A percentile compares a stretch with the other conserved stretches of the same genome.
These are phyloP conservation scores for Hanseniaspora lindneri DNA, from an alignment of 805 yeast genomes.

Conservation along the genomic window DNA sequence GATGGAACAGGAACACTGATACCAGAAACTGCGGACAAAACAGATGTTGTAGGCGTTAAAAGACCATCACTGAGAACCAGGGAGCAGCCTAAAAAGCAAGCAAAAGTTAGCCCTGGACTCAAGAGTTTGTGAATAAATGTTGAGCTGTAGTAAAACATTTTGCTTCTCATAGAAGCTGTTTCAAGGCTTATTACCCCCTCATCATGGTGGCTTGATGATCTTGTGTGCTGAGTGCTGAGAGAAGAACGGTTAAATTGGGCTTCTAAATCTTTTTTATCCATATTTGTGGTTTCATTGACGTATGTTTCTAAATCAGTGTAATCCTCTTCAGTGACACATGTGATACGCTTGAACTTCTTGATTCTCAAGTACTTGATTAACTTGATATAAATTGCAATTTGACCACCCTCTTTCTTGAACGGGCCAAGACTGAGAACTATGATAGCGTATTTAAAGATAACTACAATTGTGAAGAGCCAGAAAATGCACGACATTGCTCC, in stretches of 20 bases:
- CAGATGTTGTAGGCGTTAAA: conserved; percentile 53
- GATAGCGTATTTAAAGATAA: conserved; percentile 39
- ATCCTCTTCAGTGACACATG: conserved; percentile 29
- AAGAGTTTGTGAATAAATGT: conserved; percentile 28
- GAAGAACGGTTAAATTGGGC: conserved; percentile 11
- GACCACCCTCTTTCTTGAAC: conserved; percentile 53
- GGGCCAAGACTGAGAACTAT: conserved; percentile 42
- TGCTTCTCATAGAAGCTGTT: conserved; percentile 20
- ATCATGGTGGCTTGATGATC: conserved; percentile 17
- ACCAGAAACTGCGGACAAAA: conserved; percentile 46
- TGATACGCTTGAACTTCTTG: conserved; percentile 35
- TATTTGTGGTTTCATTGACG: too few species aligned
- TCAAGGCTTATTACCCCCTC: conserved; percentile 5
- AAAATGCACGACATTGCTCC: conserved; percentile 45
- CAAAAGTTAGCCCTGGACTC: conserved; percentile 21
- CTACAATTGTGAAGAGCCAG: conserved; percentile 44
- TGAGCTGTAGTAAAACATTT: conserved; percentile 10
- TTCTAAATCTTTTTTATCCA: not conserved
- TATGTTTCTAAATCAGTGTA: conserved; percentile 21
- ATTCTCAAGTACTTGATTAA: conserved; percentile 39
- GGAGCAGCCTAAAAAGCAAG: conserved; percentile 44
- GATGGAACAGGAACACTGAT: conserved; percentile 42
- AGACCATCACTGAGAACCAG: conserved; percentile 49
- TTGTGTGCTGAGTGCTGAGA: conserved; percentile 6
- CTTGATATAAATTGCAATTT: conserved; percentile 50